Evolutionary conservation across 148 eudicot species (phyloP), one percentile per base, ranked within the genome.

Genomic region (Persicaria tinctoria): DNA sequence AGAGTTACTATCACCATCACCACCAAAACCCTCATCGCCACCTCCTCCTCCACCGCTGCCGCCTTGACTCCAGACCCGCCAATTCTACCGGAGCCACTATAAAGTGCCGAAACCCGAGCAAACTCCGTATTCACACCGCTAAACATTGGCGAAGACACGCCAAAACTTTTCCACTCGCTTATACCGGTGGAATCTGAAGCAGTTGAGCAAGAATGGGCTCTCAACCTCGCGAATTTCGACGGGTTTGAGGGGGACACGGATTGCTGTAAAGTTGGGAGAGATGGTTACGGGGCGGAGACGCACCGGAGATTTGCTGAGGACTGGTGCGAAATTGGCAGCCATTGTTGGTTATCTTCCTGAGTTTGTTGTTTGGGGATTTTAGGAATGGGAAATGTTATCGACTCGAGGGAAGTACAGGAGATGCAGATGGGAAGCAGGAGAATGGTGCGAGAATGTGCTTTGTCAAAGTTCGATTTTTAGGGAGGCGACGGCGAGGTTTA

Each of bases 21-120:
- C 48, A 10, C 76, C 76, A 51, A 57, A 13, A 1, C 66, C 76
- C 46, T 56, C 68, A 20, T 51, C 76, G 13, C 75, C 75, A 3
- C 17, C 44, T 17, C 75, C 74, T 0, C 62, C 59, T 0, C 46
- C 41, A 1, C 49, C 63, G 16, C 50, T 16, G 46, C 60, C 75
- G 13, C 6, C 13, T 0, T 46, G 62, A 7, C 75, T 23, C 64
- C 76, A 56, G 76, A 49, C 32, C 76, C 50, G 41, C 76, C 48
- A 74, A 3, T 53, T 10, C 68, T 68, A 45, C 84, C 88, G 0
- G 80, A 83, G 70, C 82, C 84, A 49, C 62, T 77, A 76, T 50
- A 81, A 79, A 76, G 78, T 4, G 86, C 86, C 27, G 85, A 84
- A 73, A 86, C 54, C 13, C 81, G 87, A 48, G 74, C 51, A 76